A percentile compares a stretch with the other conserved stretches of the same genome.
phyloP scores from a whole-genome alignment of 176 grass and related monocot species.

The Calamus simplicifolius region DNA sequence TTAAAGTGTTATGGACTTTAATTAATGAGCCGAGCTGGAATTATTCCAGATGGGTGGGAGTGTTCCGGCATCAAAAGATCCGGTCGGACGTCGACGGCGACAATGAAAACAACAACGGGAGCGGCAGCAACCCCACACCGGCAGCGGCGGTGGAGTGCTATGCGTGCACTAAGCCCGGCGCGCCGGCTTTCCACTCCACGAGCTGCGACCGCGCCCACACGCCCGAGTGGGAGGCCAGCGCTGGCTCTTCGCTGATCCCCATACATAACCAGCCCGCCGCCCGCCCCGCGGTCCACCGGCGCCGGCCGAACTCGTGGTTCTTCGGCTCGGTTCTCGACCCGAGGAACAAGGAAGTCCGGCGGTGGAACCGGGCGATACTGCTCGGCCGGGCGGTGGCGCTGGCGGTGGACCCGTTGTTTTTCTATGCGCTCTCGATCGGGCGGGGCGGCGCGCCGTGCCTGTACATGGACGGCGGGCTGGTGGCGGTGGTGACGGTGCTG shows the following conservation, averaged over 20 bases:
- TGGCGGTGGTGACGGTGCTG: slow-evolving; percentile 43
- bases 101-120: not conserved
- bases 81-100: slow-evolving; percentile 5
- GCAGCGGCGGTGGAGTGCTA: slow-evolving; percentile 55
- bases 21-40: too few relatives aligned
- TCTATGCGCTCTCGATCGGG: slow-evolving; percentile 75
- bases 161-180: slow-evolving; percentile 88
- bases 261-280: slow-evolving; percentile 39
- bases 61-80: not conserved
- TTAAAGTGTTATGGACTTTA: too few relatives aligned
- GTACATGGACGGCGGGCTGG: slow-evolving; percentile 50
- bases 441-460: slow-evolving; percentile 37
- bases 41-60: not conserved
- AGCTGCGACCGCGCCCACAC: slow-evolving; percentile 82
- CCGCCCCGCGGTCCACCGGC: not conserved
- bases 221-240: slow-evolving; percentile 80
- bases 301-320: slow-evolving; percentile 29
- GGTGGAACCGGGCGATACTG: slow-evolving; percentile 79
- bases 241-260: slow-evolving; percentile 82
- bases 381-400: slow-evolving; percentile 61
- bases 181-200: slow-evolving; percentile 86
- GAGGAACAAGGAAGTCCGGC: slow-evolving; percentile 66
- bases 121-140: not conserved
- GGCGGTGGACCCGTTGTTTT: slow-evolving; percentile 84
- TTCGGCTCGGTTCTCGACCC: slow-evolving; percentile 76